phyloP scores from a whole-genome alignment of 495 filamentous ascomycete species.

The Xylaria scruposa region DNA sequence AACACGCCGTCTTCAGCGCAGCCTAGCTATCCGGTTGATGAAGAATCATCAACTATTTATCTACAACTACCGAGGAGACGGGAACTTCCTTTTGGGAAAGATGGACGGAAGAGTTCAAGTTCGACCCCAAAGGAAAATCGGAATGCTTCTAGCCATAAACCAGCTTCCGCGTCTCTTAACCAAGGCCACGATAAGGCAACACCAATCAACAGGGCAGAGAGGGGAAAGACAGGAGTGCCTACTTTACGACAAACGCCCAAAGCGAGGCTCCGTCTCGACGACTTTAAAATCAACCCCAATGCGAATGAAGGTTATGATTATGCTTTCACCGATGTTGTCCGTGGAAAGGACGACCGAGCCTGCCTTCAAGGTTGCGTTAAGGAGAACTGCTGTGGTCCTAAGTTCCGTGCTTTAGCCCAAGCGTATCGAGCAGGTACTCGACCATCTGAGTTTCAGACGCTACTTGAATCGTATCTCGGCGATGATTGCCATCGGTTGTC shows the following conservation, averaged over 20 bases:
- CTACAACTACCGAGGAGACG: conserved; percentile 31
- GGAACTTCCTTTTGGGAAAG: conserved; percentile 30
- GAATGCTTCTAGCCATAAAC: conserved; percentile 6
- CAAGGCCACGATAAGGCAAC: not conserved
- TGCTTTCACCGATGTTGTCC: conserved; percentile 78
- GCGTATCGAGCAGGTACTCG: conserved; percentile 46
- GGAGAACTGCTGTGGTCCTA: conserved; percentile 75
- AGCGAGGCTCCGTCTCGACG: conserved; percentile 58
- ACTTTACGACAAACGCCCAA: conserved; percentile 31
- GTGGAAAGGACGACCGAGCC: conserved; percentile 73
- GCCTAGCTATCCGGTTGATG: not conserved
- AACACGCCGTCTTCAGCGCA: conserved; percentile 33
- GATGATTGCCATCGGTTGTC: conserved; percentile 56
- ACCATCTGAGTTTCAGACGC: conserved; percentile 52
- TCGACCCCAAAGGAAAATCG: not conserved
- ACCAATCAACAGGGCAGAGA: not conserved
- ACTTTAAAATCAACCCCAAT: conserved; percentile 86
- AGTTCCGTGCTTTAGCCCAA: conserved; percentile 70
- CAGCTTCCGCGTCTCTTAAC: not conserved
- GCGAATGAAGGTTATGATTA: conserved; percentile 74
- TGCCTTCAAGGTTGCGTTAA: conserved; percentile 81
- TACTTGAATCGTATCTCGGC: conserved; percentile 74
- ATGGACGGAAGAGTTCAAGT: conserved; percentile 2
- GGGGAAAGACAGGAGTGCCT: not conserved
- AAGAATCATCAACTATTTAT: conserved; percentile 26